phyloP scores from a whole-genome alignment of 208 protist species.

The Wallacemonas sp. region DNA sequence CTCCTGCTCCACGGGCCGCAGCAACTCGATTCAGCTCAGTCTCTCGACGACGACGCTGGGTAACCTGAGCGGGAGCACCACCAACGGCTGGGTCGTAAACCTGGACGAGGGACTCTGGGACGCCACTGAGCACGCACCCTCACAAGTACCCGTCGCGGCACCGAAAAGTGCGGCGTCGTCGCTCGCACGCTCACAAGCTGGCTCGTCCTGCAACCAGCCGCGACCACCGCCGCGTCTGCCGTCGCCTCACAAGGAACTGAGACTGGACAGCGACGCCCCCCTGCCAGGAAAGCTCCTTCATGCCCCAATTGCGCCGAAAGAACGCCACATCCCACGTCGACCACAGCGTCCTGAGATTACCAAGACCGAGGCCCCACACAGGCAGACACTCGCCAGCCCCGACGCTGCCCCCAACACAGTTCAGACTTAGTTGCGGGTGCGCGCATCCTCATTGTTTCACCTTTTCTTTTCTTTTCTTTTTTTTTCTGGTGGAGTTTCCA shows the following conservation, averaged over 20 bases:
- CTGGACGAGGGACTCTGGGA: slow-evolving; percentile 2
- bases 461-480: slow-evolving; percentile 18
- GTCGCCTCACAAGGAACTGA: not conserved
- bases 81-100: slow-evolving; percentile 5
- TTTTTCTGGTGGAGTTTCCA: slow-evolving; percentile 15
- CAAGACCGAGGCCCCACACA: not conserved
- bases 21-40: slow-evolving; percentile 10
- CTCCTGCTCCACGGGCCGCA: slow-evolving; percentile 11
- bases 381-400: not conserved
- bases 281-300: not conserved
- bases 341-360: not conserved
- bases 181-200: not conserved
- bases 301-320: not conserved
- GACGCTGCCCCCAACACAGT: no score
- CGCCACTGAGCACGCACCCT: not conserved
- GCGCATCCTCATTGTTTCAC: not conserved
- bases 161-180: no score
- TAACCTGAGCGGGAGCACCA: not conserved
- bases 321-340: not conserved
- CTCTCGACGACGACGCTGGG: not conserved
- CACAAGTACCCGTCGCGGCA: no score
- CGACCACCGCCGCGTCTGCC: not conserved
- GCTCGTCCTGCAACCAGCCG: no score
- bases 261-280: not conserved
- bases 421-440: no score